These are phyloP conservation scores for Stereocaulon alpinum DNA, from an alignment of 495 filamentous ascomycete genomes.

Conservation along the genomic window DNA sequence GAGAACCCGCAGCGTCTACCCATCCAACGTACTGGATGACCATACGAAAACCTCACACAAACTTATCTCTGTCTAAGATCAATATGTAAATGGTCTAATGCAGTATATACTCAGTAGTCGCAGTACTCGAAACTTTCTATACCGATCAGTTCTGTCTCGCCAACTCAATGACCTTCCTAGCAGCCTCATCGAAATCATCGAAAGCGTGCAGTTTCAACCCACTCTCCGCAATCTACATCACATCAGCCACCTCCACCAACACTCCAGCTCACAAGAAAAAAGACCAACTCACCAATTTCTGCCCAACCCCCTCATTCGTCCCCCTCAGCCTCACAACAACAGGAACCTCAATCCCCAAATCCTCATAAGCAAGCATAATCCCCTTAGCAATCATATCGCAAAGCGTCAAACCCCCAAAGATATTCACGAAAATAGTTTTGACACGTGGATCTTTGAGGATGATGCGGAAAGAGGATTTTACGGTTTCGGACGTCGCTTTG, in stretches of 20 bases:
- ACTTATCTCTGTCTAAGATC: no score
- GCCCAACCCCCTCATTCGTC: slow-evolving; percentile 69
- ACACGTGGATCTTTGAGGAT: slow-evolving; percentile 64
- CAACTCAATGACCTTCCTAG: slow-evolving; percentile 61
- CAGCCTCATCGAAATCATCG: slow-evolving; percentile 75
- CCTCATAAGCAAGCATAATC: slow-evolving; percentile 65
- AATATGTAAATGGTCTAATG: no score
- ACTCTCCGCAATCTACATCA: slow-evolving; percentile 68
- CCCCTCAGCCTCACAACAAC: slow-evolving; percentile 78
- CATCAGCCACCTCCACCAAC: no score
- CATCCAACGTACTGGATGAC: no score
- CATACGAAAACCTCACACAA: no score
- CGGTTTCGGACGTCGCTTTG: slow-evolving; percentile 78
- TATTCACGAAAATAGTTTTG: slow-evolving; percentile 73
- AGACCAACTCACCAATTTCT: slow-evolving; percentile 60
- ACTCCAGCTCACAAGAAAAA: no score
- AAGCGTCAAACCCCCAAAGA: slow-evolving; percentile 78
- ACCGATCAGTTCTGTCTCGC: slow-evolving; percentile 24
- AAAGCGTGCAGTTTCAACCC: slow-evolving; percentile 64
- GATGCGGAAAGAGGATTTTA: slow-evolving; percentile 63
- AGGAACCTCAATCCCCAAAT: slow-evolving; percentile 57
- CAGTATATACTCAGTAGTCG: no score
- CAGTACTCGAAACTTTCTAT: no score
- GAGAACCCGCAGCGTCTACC: no score
- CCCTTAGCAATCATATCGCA: slow-evolving; percentile 86